A percentile compares a stretch with the other conserved stretches of the same genome.
Conservation (phyloP, 768 basidiomycete species). For the Cystofilobasidium macerans region DNA sequence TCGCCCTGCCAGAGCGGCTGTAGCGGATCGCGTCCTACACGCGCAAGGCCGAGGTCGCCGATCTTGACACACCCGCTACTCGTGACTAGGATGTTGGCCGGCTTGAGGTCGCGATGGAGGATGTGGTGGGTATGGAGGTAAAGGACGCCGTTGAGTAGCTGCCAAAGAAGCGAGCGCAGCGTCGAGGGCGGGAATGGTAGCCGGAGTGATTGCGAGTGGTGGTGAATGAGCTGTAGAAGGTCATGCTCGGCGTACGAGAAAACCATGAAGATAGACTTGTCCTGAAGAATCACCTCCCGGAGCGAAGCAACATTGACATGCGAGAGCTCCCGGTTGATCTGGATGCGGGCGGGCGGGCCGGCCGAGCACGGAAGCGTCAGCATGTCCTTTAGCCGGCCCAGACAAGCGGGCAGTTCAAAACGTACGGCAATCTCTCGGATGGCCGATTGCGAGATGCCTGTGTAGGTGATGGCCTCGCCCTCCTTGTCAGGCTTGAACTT, state of each 20-base stretch:
- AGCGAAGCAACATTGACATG: constrained; percentile 87
- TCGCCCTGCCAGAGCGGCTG: constrained; percentile 86
- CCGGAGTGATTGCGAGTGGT: constrained; percentile 84
- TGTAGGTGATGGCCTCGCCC: constrained; percentile 88
- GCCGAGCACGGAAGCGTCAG: not conserved
- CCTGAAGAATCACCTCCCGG: constrained; percentile 89
- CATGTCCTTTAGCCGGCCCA: too few species aligned
- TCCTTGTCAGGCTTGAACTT: constrained; percentile 99
- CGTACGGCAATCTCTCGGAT: constrained; percentile 89
- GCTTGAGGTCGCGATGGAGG: constrained; percentile 94
- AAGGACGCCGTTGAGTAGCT: constrained; percentile 82
- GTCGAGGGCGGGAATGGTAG: constrained; percentile 60
- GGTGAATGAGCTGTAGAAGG: constrained; percentile 99
- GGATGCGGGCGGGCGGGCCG: not conserved
- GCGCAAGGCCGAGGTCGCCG: constrained; percentile 90
- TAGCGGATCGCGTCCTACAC: constrained; percentile 79
- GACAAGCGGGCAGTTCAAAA: constrained; percentile 10
- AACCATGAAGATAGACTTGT: constrained; percentile 98
- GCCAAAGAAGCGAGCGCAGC: constrained; percentile 85
- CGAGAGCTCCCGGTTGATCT: constrained; percentile 79
- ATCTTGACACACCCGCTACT: constrained; percentile 85
- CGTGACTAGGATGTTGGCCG: constrained; percentile 94
- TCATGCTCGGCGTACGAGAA: constrained; percentile 99
- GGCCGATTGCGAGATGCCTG: constrained; percentile 95
- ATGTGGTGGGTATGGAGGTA: constrained; percentile 93